Base-by-base conservation (phyloP, 257 asterid species). In the Eucommia ulmoides region DNA sequence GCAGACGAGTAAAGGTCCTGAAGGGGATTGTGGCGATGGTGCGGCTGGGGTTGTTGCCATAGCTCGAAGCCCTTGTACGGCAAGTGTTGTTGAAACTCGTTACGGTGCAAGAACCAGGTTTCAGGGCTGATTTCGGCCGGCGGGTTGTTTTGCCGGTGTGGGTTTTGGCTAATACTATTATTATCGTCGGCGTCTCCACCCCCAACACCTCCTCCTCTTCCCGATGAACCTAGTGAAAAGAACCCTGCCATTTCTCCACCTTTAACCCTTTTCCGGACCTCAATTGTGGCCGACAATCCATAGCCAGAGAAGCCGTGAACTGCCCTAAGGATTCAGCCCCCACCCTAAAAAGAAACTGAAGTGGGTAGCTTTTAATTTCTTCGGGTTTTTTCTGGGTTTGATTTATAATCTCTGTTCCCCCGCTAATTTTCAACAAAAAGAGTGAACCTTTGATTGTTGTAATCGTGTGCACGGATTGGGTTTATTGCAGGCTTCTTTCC, bases 141-240 rank as follows among this genome's bases (percentile, higher is more conserved):
- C n/a, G n/a, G n/a, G n/a, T n/a, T n/a, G n/a, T 41, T 65, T 59
- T 12, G 65, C 60, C 51, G 70, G 2, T 59, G 67, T 23, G 65
- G 73, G 53, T 66, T 65, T 14, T 56, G 75, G 53, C n/a, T n/a
- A n/a, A n/a, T n/a, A n/a, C n/a, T n/a, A n/a, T n/a, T n/a, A n/a
- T n/a, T n/a, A n/a, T n/a, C 52, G 55, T 20, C 69, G 54, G n/a
- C 48, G 10, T 41, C 41, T n/a, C n/a, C n/a, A n/a, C n/a, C n/a
- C n/a, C n/a, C n/a, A n/a, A n/a, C n/a, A n/a, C n/a, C n/a, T n/a
- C 23, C 24, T 3, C 64, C 50, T 17, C 45, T 84, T 7, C 83
- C 78, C n/a, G n/a, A n/a, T n/a, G n/a, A n/a, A 21, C 85, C 82
- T 82, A 87, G 79, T 52, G 97, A 87, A 74, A 87, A 87, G 51